Evolutionary conservation across 1,284 basidiomycete genomes (phyloP).

Genomic region (Marasmius fiardii): DNA sequence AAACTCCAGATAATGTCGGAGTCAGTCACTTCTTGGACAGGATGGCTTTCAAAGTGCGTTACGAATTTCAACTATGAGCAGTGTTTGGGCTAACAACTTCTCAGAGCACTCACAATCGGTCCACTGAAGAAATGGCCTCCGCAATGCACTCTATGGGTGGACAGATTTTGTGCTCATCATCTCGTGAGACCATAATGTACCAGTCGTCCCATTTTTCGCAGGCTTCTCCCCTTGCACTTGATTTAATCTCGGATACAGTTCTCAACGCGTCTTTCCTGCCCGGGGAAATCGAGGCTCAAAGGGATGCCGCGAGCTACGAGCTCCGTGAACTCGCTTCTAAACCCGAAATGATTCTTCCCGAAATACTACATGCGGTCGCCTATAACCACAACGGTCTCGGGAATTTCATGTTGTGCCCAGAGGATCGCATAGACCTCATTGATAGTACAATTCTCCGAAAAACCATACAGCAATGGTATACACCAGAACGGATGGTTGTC

Average conservation of each 20-base stretch:
- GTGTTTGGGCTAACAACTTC: slow-evolving; percentile 7
- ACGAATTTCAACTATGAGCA: background rate
- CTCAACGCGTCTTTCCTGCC: slow-evolving; percentile 74
- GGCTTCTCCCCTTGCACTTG: slow-evolving; percentile 79
- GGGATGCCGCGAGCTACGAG: slow-evolving; percentile 91
- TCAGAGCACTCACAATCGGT: slow-evolving; percentile 57
- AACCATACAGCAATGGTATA: slow-evolving; percentile 84
- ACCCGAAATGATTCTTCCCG: slow-evolving; percentile 95
- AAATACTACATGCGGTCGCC: slow-evolving; percentile 86
- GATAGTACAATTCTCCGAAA: slow-evolving; percentile 62
- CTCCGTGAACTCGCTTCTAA: slow-evolving; percentile 86
- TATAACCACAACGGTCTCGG: slow-evolving; percentile 81
- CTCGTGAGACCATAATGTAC: slow-evolving; percentile 96
- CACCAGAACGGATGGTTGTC: slow-evolving; percentile 91
- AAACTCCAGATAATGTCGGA: slow-evolving; percentile 74
- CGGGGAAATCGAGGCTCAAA: slow-evolving; percentile 83
- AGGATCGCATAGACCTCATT: slow-evolving; percentile 76
- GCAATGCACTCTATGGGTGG: slow-evolving; percentile 88
- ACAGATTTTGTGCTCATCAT: slow-evolving; percentile 90
- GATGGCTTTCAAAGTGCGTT: slow-evolving; percentile 91
- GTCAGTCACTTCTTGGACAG: slow-evolving; percentile 92
- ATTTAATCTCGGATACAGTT: slow-evolving; percentile 90
- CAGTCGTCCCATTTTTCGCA: slow-evolving; percentile 94
- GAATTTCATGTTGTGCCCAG: slow-evolving; percentile 87
- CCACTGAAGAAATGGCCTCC: slow-evolving; percentile 76